Base-by-base conservation (phyloP, 2,329 filamentous ascomycete genomes). In the Ploettnerulaceae sp. region DNA sequence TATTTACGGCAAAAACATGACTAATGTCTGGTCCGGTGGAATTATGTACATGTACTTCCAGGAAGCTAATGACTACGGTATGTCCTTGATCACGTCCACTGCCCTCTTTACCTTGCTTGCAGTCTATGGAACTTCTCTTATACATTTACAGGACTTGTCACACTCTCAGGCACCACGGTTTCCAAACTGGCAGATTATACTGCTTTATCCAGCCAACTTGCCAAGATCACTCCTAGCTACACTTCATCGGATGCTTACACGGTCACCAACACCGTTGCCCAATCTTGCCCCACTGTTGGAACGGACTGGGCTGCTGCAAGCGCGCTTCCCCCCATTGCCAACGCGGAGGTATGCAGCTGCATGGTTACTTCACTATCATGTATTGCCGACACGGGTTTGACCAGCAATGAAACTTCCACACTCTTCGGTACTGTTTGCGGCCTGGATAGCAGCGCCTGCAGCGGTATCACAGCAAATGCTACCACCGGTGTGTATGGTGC, bases 31-130 rank as follows among this genome's bases (percentile, higher is more conserved):
- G 81, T 94, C 87, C 47, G 93, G 93, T 60, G 93, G 91, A 70
- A 95, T 98, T 57, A 89, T 97, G 66, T 98, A 97, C 79, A 95
- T 95, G 89, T 98, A 93, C 75, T 91, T 89, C 73, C 77, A 95
- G 73, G 90, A 95, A 68, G 72, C 66, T 50, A 97, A 97, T 73
- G 73, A 96, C 66, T 98, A 88, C 63, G 93, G 86, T 77, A 69
- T 58, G 73, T 61, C 26, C 14, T 38, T 7, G 3, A 4, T 24
- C 8, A 11, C 7, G 14, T 9, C 2, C 3, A 3, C 25, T 20
- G 11, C n/a, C 17, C 12, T 12, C 11, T 4, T 15, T 14, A 18
- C 34, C 4, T 3, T 5, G 2, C 12, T n/a, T 7, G n/a, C n/a
- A n/a, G n/a, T n/a, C n/a, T n/a, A n/a, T n/a, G n/a, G 8, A 3